Base-by-base conservation (phyloP, 176 grass and related monocot species). In the Triticum urartu region DNA sequence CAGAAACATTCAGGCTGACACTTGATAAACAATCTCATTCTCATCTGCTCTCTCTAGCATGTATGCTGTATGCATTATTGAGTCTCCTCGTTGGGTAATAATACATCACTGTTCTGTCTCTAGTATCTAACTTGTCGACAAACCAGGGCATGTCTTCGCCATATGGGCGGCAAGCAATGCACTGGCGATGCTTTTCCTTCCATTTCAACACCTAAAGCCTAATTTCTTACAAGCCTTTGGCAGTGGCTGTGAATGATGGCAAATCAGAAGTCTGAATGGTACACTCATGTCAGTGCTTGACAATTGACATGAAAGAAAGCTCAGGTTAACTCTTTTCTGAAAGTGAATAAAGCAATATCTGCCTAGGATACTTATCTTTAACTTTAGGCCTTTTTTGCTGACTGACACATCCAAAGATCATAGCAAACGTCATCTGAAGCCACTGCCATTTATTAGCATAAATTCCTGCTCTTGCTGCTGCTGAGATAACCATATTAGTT, bases 271-370 rank as follows among this genome's bases (percentile, higher is more conserved):
- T 17, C 60, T 88, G 77, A 85, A 62, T 56, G 50, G 80, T 67
- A 77, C 17, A 75, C 15, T 9, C 42, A 75, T 75, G 42, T 70
- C 62, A 62, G 28, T 80, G 14, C 69, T 85, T 91, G 85, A 91
- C 81, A 91, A 62, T 81, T 91, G 85, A 91, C 81, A 91, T 84
- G 89, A 91, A 76, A 88, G 69, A 88, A 91, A 91, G 89, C 61
- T 65, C 35, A 39, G 33, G 66, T 62, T 62, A 42, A 75, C 79
- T 84, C 68, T 84, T 87, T 91, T 62, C 62, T 22, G 30, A 91
- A 88, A 88, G 89, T 1, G 52, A 81, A 25, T 84, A 91, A 81
- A 85, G 77, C 54, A 84, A 69, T 83, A 85, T 91, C 86, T 71
- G 81, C 81, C 69, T 85, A 88, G 81, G 89, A 91, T 88, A 81